Evolutionary conservation across 305 asterid species (phyloP).

Genomic region (Lippia alba): DNA sequence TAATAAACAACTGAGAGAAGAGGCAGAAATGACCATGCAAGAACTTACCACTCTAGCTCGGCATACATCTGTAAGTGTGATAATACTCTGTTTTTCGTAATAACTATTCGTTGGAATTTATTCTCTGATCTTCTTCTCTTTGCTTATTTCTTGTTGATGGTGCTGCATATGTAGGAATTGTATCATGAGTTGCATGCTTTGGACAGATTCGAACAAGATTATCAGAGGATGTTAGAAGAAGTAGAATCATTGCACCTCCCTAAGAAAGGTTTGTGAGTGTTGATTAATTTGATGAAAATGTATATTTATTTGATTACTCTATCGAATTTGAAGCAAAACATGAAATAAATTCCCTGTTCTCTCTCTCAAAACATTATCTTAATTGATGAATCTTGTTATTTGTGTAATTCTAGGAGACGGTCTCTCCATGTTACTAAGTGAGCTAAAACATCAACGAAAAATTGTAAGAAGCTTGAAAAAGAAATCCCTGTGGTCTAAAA

Average conservation of each 20-base stretch:
- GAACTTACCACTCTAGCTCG: constrained; percentile 71
- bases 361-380: background rate
- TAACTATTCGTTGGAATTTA: background rate
- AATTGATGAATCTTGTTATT: background rate
- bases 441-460: constrained; percentile 76
- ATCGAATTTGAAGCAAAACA: too few species aligned
- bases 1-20: constrained; percentile 58
- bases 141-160: background rate
- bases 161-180: constrained; percentile 59
- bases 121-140: constrained; percentile 7
- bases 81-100: background rate
- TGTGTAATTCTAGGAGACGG: constrained; percentile 59
- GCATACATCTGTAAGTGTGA: constrained; percentile 69
- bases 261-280: constrained; percentile 55
- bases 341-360: background rate
- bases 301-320: background rate
- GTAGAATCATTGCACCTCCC: constrained; percentile 71
- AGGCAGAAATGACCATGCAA: constrained; percentile 72
- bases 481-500: constrained; percentile 86
- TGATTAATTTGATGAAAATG: background rate
- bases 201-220: constrained; percentile 82
- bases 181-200: constrained; percentile 79
- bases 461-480: constrained; percentile 68
- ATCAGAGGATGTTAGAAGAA: constrained; percentile 74
- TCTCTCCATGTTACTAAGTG: constrained; percentile 64